These are phyloP conservation scores for Mucor irregularis DNA, from an alignment of 371 early-diverging fungal species.

Conservation along the genomic window DNA sequence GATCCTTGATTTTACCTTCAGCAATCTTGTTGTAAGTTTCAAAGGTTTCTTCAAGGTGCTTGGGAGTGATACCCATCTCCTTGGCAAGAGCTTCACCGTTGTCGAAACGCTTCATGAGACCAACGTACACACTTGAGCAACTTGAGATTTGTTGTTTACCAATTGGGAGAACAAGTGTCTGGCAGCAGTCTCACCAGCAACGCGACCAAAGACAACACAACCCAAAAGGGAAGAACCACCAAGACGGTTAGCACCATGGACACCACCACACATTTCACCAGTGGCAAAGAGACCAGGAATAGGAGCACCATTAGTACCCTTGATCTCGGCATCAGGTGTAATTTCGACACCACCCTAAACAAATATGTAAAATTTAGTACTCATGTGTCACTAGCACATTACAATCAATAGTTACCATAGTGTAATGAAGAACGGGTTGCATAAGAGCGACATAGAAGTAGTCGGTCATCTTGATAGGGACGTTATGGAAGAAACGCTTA, in stretches of 20 bases:
- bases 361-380: neutral
- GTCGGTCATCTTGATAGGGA: constrained; percentile 71
- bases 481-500: constrained; percentile 88
- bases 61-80: constrained; percentile 76
- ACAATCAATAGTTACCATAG: constrained; percentile 67
- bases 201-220: constrained; percentile 96
- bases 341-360: constrained; percentile 89
- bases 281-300: constrained; percentile 91
- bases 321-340: constrained; percentile 76
- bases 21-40: constrained; percentile 82
- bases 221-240: constrained; percentile 70
- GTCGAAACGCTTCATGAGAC: constrained; percentile 81
- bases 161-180: constrained; percentile 63
- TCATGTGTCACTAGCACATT: neutral
- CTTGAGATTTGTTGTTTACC: constrained; percentile 32
- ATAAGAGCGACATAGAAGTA: constrained; percentile 86
- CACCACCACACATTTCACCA: constrained; percentile 84
- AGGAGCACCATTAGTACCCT: constrained; percentile 52
- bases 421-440: constrained; percentile 93
- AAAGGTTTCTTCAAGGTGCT: constrained; percentile 74
- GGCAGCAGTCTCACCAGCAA: constrained; percentile 83
- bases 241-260: constrained; percentile 57
- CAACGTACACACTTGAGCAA: too few relatives aligned
- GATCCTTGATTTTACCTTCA: constrained; percentile 69
- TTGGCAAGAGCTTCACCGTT: constrained; percentile 77